phyloP scores from a whole-genome alignment of 805 yeast genomes.

The Kluyveromyces siamensis region DNA sequence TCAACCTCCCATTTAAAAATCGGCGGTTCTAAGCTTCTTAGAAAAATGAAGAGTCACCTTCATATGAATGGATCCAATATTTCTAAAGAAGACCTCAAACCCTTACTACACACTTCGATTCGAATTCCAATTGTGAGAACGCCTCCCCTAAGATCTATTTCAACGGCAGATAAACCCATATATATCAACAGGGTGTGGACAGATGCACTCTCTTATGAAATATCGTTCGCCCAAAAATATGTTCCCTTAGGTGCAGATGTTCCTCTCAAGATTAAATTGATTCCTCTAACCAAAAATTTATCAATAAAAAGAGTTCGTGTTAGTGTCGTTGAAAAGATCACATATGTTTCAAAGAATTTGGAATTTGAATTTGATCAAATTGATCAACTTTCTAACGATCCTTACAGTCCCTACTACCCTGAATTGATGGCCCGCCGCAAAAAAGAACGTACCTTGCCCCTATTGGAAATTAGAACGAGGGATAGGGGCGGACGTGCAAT shows the following conservation, averaged over 20 bases:
- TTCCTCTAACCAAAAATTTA: constrained; percentile 57
- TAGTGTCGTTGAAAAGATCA: constrained; percentile 56
- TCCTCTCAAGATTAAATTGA: constrained; percentile 54
- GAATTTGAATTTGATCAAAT: constrained; percentile 47
- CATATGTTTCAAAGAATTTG: constrained; percentile 50
- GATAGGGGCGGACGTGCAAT: constrained; percentile 38
- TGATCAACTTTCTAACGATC: constrained; percentile 24
- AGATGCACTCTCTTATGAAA: constrained; percentile 58
- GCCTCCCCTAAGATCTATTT: constrained; percentile 31
- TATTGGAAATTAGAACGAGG: constrained; percentile 58
- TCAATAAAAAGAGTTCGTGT: constrained; percentile 54
- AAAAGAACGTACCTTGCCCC: constrained; percentile 45
- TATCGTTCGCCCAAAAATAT: constrained; percentile 62
- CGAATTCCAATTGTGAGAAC: constrained; percentile 31
- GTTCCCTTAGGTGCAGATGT: constrained; percentile 53
- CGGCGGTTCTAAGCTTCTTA: constrained; percentile 10
- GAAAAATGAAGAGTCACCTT: constrained; percentile 20
- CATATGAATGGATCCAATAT: constrained; percentile 7
- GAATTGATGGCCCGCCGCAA: constrained; percentile 24
- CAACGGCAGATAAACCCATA: constrained; percentile 56
- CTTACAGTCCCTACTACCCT: constrained; percentile 24
- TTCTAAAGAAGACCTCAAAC: constrained; percentile 1
- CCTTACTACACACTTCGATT: constrained; percentile 23
- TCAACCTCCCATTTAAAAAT: constrained; percentile 5
- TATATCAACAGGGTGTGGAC: constrained; percentile 72